A percentile compares a stretch with the other conserved stretches of the same genome.
Conservation (phyloP, 2,329 filamentous ascomycete species). For the Trichoderma koningiopsis region DNA sequence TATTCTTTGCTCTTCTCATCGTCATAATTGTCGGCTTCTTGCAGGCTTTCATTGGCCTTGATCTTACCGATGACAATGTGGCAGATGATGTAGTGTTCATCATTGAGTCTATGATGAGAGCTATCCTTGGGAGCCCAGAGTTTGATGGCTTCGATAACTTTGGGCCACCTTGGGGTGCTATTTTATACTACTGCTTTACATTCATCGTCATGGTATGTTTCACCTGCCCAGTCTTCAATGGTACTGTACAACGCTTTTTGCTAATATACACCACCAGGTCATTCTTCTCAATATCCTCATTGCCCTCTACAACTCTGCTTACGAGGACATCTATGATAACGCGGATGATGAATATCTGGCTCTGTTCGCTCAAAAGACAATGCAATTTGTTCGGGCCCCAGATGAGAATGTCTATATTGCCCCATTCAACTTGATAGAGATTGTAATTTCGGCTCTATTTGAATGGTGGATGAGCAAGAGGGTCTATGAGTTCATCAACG, state of each 20-base stretch:
- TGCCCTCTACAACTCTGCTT: conserved; percentile 94
- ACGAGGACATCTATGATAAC: conserved; percentile 91
- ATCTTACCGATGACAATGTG: conserved; percentile 74
- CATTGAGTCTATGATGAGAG: conserved; percentile 80
- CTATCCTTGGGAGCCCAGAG: conserved; percentile 88
- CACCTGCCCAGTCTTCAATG: not conserved
- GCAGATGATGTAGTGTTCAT: conserved; percentile 73
- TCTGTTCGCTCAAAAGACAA: conserved; percentile 88
- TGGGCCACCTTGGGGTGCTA: conserved; percentile 86
- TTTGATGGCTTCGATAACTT: conserved; percentile 89
- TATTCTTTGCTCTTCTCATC: conserved; percentile 89
- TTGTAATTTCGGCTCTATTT: conserved; percentile 74
- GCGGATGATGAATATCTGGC: conserved; percentile 95
- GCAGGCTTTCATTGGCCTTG: conserved; percentile 91
- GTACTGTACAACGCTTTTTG: not conserved
- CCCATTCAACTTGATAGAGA: conserved; percentile 91
- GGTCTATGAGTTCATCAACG: conserved; percentile 79
- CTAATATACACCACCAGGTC: conserved; percentile 42
- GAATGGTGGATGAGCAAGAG: conserved; percentile 92
- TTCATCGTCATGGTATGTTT: conserved; percentile 86
- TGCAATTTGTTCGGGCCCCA: conserved; percentile 94
- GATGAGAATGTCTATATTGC: conserved; percentile 99
- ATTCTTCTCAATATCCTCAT: conserved; percentile 94
- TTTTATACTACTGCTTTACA: conserved; percentile 96
- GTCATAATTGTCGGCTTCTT: conserved; percentile 86